Base-by-base conservation (phyloP, 2,329 filamentous ascomycete species). In the Botrytis porri region DNA sequence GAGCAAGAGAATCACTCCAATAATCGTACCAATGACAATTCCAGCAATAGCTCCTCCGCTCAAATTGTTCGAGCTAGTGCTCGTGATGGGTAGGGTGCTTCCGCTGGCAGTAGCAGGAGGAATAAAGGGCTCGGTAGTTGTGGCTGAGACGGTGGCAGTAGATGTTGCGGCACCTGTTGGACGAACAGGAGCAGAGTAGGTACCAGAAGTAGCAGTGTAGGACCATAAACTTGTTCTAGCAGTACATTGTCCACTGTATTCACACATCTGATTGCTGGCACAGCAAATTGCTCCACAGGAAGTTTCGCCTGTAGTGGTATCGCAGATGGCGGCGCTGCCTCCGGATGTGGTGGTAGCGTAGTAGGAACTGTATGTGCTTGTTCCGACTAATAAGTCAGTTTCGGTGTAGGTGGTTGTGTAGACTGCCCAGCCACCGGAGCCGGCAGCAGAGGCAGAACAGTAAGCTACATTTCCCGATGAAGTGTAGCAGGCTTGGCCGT, bases 41-140 rank as follows among this genome's bases (percentile, higher is more conserved):
- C 92, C 92, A 25, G 93, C 92, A 78, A 95, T 95, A 74, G 91
- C 92, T 70, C 92, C 92, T 61, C 86, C 87, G 78, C 90, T 92
- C 71, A 95, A 86, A 29, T 80, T 82, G 61, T 83, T 65, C 32
- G 59, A 57, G 43, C 73, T 39, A 16, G 51, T 20, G 10, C 65
- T 63, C 9, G 73, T 65, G 18, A 79, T 74, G 20, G 79, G 79
- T 14, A 80, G 65, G 1, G 74, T 65, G 59, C 73, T 79, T 41
- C 84, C 85, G 63, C 85, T 86, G 10, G 87, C 87, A 6, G 86
- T 84, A n/a, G 87, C 86, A 59, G 86, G 84, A 0, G 86, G 83
- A 60, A 82, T 77, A 79, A 87, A 88, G 7, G 86, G 82, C 80
- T 74, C 82, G 80, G 77, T 86, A 80, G 79, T 81, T 0, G 80